phyloP scores from a whole-genome alignment of 768 basidiomycete species.

The Favolaschia claudopus region DNA sequence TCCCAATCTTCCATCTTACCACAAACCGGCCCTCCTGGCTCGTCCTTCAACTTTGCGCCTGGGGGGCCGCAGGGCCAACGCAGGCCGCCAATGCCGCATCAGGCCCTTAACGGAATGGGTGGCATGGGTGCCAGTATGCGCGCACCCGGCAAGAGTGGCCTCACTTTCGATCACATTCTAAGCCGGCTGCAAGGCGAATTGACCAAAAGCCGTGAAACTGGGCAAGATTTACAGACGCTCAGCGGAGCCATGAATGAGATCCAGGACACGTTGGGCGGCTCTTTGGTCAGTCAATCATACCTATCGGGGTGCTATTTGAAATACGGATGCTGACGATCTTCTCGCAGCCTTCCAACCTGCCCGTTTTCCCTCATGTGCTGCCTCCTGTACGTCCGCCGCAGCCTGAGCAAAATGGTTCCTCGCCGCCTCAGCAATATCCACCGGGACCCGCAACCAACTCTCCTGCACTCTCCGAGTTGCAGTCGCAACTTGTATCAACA shows the following conservation, averaged over 20 bases:
- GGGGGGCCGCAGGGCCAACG: constrained; percentile 50
- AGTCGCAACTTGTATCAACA: constrained; percentile 84
- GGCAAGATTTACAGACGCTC: constrained; percentile 81
- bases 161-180: constrained; percentile 93
- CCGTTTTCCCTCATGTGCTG: constrained; percentile 68
- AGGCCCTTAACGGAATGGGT: constrained; percentile 74
- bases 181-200: constrained; percentile 90
- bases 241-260: constrained; percentile 88
- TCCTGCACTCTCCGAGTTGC: constrained; percentile 64
- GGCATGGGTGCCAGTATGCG: constrained; percentile 78
- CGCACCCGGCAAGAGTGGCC: constrained; percentile 81
- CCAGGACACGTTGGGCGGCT: constrained; percentile 88
- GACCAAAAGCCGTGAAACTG: constrained; percentile 95
- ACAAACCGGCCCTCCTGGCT: constrained; percentile 31
- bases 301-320: constrained; percentile 8
- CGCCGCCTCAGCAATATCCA: constrained; percentile 32
- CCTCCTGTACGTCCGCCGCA: constrained; percentile 68
- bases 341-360: constrained; percentile 63
- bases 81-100: constrained; percentile 63
- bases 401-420: constrained; percentile 1
- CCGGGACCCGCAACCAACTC: constrained; percentile 30
- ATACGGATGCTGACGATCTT: constrained; percentile 20
- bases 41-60: constrained; percentile 29
- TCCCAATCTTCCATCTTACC: constrained; percentile 25
- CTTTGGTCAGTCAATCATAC: constrained; percentile 59